These are phyloP conservation scores for Astrothelium macrocarpum DNA, from an alignment of 495 filamentous ascomycete species.

Conservation along the genomic window DNA sequence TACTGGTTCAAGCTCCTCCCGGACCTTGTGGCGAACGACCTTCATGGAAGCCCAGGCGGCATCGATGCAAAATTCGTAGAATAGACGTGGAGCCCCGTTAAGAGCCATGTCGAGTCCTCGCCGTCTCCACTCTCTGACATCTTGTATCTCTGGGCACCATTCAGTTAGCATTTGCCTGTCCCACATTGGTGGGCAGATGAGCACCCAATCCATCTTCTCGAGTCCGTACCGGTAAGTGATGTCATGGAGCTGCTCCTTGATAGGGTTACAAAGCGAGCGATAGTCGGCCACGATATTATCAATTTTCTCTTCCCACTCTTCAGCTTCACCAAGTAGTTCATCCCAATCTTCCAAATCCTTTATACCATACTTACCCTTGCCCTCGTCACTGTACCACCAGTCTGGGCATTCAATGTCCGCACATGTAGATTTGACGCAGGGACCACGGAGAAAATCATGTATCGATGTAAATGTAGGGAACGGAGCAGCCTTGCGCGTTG, in stretches of 20 bases:
- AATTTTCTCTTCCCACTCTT: neutral
- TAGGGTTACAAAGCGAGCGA: neutral
- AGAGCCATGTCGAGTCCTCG: neutral
- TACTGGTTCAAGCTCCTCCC: neutral
- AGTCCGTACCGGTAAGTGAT: neutral
- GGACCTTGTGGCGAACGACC: neutral
- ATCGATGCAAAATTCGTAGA: neutral
- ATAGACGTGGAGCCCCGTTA: neutral
- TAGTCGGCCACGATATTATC: neutral
- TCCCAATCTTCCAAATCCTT: neutral
- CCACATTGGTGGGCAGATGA: neutral
- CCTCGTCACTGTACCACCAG: conserved; percentile 2
- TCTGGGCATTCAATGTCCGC: neutral
- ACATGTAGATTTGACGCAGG: neutral
- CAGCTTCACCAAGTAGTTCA: neutral
- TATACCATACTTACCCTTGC: neutral
- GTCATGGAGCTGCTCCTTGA: neutral
- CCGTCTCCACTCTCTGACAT: neutral
- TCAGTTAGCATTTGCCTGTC: neutral
- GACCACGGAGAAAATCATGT: neutral
- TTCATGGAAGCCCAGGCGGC: conserved; percentile 1
- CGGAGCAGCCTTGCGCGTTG: neutral
- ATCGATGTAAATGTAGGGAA: neutral
- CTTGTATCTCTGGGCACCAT: neutral
- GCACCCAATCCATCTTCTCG: neutral